These are phyloP conservation scores for Vararia minispora DNA, from an alignment of 768 basidiomycete genomes.

Conservation along the genomic window DNA sequence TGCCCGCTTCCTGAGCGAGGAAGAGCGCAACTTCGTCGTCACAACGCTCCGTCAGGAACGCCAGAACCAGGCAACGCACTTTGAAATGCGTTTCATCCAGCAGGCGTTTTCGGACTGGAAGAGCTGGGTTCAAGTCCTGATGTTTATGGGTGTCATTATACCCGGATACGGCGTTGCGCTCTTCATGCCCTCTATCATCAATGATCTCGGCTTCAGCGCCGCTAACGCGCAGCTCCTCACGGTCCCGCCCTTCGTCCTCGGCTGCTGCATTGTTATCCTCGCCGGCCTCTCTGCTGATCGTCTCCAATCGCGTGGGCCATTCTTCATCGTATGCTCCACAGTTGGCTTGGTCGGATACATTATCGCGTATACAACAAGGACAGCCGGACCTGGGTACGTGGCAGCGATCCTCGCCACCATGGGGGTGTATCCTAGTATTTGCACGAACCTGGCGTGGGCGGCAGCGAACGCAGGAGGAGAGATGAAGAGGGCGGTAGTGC, in stretches of 20 bases:
- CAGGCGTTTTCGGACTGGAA: constrained; percentile 18
- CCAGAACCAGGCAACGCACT: constrained; percentile 19
- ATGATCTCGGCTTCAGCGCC: constrained; percentile 32
- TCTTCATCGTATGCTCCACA: constrained; percentile 29
- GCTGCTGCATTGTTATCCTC: constrained; percentile 18
- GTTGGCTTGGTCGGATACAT: constrained; percentile 39
- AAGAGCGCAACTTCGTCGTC: constrained; percentile 21
- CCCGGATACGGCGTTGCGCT: constrained; percentile 32
- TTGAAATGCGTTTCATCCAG: constrained; percentile 22
- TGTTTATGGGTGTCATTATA: constrained; percentile 27
- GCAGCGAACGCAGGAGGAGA: constrained; percentile 44
- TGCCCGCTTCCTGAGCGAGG: constrained; percentile 26
- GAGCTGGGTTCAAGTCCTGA: constrained; percentile 24
- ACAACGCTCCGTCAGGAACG: constrained; percentile 20
- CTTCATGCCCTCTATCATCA: constrained; percentile 22
- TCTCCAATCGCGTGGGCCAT: constrained; percentile 34
- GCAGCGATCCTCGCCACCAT: constrained; percentile 37
- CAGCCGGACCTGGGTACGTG: constrained; percentile 24
- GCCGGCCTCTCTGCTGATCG: constrained; percentile 21
- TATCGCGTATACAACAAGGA: constrained; percentile 27
- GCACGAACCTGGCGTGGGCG: constrained; percentile 41
- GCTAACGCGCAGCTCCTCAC: constrained; percentile 27
- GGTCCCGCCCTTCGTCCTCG: constrained; percentile 22
- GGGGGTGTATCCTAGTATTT: constrained; percentile 41
- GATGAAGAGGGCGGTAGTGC: constrained; percentile 33